A percentile compares a stretch with the other conserved stretches of the same genome.
Conservation (phyloP, 495 filamentous ascomycete genomes). For the Penicillium ochrochloron region DNA sequence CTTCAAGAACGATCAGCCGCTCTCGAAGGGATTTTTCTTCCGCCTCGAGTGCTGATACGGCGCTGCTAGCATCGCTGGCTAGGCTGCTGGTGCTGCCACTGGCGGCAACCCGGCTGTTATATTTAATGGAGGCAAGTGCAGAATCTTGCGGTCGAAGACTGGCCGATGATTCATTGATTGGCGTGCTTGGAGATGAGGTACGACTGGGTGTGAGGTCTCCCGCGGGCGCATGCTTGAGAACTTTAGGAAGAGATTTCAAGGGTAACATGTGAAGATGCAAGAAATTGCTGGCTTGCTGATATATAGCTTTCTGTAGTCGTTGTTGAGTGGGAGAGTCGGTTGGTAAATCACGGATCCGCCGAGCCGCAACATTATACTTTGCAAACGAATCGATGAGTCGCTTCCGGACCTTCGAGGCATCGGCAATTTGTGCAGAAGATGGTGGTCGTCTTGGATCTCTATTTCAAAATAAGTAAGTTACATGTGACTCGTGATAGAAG, state of each 20-base stretch:
- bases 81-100: slow-evolving; percentile 62
- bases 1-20: slow-evolving; percentile 85
- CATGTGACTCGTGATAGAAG: background rate
- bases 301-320: slow-evolving; percentile 80
- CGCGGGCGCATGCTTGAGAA: slow-evolving; percentile 72
- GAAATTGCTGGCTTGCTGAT: slow-evolving; percentile 82
- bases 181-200: slow-evolving; percentile 43
- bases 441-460: slow-evolving; percentile 75
- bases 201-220: slow-evolving; percentile 34
- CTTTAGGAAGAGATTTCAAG: slow-evolving; percentile 80
- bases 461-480: slow-evolving; percentile 28
- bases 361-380: slow-evolving; percentile 86
- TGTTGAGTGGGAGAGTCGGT: slow-evolving; percentile 72
- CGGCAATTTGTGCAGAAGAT: slow-evolving; percentile 72
- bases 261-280: slow-evolving; percentile 92
- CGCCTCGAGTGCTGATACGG: slow-evolving; percentile 73
- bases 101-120: slow-evolving; percentile 49
- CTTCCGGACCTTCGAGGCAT: slow-evolving; percentile 89
- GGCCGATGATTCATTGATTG: slow-evolving; percentile 31
- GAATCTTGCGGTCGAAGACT: slow-evolving; percentile 48
- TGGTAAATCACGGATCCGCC: slow-evolving; percentile 79
- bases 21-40: slow-evolving; percentile 89
- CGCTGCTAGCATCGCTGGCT: slow-evolving; percentile 64
- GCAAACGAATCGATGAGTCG: slow-evolving; percentile 88
- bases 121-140: slow-evolving; percentile 63